Evolutionary conservation across 2,329 filamentous ascomycete genomes (phyloP).

Genomic region (Grosmannia huntii): DNA sequence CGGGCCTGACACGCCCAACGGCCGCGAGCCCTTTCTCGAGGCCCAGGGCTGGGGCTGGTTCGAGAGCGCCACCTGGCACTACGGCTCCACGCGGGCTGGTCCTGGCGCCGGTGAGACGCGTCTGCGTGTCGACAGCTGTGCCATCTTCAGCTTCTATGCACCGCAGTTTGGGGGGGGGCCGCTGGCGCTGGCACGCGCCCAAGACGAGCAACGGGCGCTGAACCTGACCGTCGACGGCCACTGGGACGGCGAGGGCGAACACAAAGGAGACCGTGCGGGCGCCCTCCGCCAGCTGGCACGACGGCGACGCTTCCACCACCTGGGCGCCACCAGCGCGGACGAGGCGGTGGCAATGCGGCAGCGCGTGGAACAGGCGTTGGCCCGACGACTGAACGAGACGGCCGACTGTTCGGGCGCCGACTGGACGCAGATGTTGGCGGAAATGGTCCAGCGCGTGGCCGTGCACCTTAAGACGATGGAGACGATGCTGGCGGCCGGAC

Average conservation of each 20-base stretch:
- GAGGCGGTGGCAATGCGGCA: slow-evolving; percentile 23
- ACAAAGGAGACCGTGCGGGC: slow-evolving; percentile 11
- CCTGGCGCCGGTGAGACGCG: slow-evolving; percentile 28
- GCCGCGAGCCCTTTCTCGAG: slow-evolving; percentile 26
- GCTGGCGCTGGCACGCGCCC: slow-evolving; percentile 16
- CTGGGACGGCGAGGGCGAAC: slow-evolving; percentile 19
- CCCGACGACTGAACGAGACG: slow-evolving; percentile 12
- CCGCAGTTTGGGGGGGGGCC: slow-evolving; percentile 20
- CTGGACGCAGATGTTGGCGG: slow-evolving; percentile 27
- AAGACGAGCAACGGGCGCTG: slow-evolving; percentile 21
- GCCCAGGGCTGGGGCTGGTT: slow-evolving; percentile 32
- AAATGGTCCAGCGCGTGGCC: slow-evolving; percentile 28
- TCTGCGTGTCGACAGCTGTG: slow-evolving; percentile 26
- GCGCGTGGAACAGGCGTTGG: slow-evolving; percentile 19
- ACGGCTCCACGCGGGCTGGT: slow-evolving; percentile 25
- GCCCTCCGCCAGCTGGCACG: slow-evolving; percentile 22
- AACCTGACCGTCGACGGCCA: slow-evolving; percentile 28
- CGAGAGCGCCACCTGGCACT: slow-evolving; percentile 27
- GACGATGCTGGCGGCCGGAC: slow-evolving; percentile 14
- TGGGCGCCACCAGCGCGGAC: slow-evolving; percentile 17
- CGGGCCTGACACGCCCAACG: slow-evolving; percentile 5
- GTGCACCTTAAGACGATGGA: slow-evolving; percentile 21
- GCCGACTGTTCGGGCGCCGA: slow-evolving; percentile 26
- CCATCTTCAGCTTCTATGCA: slow-evolving; percentile 33
- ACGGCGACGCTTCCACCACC: slow-evolving; percentile 23